Percentiles rank a stretch among this genome's conserved stretches.
These are phyloP conservation scores for Lablab purpureus DNA, from an alignment of 306 rosid species.

Conservation along the genomic window DNA sequence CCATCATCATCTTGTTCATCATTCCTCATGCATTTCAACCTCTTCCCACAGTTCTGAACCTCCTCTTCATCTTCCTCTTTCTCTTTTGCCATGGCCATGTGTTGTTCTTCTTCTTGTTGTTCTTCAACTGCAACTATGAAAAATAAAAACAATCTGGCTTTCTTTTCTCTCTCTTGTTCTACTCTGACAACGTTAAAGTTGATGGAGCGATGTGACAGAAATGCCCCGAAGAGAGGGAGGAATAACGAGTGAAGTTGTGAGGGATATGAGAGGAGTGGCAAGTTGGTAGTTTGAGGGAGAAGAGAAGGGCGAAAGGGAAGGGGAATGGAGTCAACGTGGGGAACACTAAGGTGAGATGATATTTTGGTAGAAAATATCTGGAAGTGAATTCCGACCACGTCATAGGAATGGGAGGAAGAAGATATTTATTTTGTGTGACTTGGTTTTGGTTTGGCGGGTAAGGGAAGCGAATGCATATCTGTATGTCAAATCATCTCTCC, in stretches of 20 bases:
- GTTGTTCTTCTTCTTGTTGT: too few relatives aligned
- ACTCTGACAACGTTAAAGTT: slow-evolving; percentile 28
- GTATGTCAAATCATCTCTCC: too few relatives aligned
- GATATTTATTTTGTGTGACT: slow-evolving; percentile 45
- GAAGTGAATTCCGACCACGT: slow-evolving; percentile 45
- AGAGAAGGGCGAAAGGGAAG: not conserved
- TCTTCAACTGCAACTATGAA: not conserved
- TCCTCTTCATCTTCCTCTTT: slow-evolving; percentile 50
- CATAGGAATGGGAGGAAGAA: not conserved
- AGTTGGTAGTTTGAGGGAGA: not conserved
- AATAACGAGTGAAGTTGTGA: not conserved
- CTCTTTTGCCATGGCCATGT: slow-evolving; percentile 73
- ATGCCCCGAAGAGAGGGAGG: not conserved
- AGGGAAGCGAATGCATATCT: not conserved
- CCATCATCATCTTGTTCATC: slow-evolving; percentile 26
- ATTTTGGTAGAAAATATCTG: slow-evolving; percentile 47
- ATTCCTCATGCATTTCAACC: slow-evolving; percentile 63
- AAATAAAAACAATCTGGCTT: not conserved
- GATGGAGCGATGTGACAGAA: not conserved
- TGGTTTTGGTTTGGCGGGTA: slow-evolving; percentile 13
- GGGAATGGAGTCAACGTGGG: slow-evolving; percentile 40
- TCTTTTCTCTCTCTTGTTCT: not conserved
- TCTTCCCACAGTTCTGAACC: slow-evolving; percentile 68
- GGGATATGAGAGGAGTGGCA: not conserved
- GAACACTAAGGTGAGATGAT: slow-evolving; percentile 36